A percentile compares a stretch with the other conserved stretches of the same genome.
Evolutionary conservation across 176 grass and related monocot species (phyloP).

Genomic region (Zoysia pacifica): DNA sequence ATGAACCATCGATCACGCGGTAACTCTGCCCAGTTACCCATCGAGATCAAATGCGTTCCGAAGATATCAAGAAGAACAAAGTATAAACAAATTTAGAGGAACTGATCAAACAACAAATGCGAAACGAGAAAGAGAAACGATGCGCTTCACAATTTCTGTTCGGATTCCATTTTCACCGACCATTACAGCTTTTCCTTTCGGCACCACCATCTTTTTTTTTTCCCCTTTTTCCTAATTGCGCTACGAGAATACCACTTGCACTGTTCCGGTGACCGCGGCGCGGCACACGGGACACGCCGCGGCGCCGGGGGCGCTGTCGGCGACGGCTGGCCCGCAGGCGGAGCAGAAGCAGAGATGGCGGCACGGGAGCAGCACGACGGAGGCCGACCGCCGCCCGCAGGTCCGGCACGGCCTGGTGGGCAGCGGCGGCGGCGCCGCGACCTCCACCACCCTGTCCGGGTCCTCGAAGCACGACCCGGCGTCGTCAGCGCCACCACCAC

Average conservation of each 20-base stretch:
- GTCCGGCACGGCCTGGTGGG: slow-evolving; percentile 47
- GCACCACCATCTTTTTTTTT: background rate
- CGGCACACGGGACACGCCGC: slow-evolving; percentile 64
- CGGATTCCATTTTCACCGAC: background rate
- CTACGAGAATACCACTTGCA: slow-evolving; percentile 62
- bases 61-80: background rate
- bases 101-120: background rate
- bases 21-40: background rate
- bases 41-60: background rate
- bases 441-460: slow-evolving; percentile 54
- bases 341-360: slow-evolving; percentile 89
- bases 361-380: slow-evolving; percentile 76
- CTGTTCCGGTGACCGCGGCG: slow-evolving; percentile 56
- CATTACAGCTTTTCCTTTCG: background rate
- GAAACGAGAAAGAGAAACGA: background rate
- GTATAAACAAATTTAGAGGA: background rate
- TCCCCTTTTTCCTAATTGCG: background rate
- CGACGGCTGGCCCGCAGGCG: slow-evolving; percentile 48
- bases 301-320: slow-evolving; percentile 7
- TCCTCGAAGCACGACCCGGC: slow-evolving; percentile 66
- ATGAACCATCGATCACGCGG: background rate
- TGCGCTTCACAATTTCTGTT: slow-evolving; percentile 6
- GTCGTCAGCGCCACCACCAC: slow-evolving; percentile 42
- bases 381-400: slow-evolving; percentile 38
- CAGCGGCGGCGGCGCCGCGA: slow-evolving; percentile 19